Percentiles rank a stretch among this genome's conserved stretches.
Evolutionary conservation across 768 basidiomycete species (phyloP).

Genomic region (Lyophyllum decastes): DNA sequence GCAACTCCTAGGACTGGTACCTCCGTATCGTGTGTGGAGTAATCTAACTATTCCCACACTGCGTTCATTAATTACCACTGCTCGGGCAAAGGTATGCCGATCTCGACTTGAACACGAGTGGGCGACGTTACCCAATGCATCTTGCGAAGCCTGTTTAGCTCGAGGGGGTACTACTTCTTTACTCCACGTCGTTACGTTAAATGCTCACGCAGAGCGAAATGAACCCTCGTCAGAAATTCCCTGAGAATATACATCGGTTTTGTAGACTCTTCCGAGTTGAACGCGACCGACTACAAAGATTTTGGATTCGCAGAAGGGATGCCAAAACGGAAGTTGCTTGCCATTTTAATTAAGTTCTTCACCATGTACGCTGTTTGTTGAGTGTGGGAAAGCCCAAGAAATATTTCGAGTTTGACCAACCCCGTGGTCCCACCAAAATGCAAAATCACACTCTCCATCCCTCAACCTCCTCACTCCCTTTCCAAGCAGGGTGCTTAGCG

Average conservation of each 20-base stretch:
- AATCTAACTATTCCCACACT: background rate
- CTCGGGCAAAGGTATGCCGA: background rate
- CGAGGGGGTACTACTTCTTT: background rate
- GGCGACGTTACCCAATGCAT: background rate
- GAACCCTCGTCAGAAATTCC: background rate
- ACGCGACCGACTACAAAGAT: no score
- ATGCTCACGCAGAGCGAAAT: background rate
- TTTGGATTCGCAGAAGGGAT: no score
- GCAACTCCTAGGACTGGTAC: slow-evolving; percentile 12
- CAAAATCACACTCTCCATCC: background rate
- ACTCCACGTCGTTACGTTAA: background rate
- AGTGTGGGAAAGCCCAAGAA: no score
- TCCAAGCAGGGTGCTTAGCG: background rate
- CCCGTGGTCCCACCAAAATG: background rate
- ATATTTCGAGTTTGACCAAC: no score
- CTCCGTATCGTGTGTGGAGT: background rate
- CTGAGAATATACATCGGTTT: background rate
- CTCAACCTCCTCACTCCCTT: no score
- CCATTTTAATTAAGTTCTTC: no score
- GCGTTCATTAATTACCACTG: background rate
- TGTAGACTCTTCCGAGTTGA: no score
- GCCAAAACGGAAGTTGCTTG: no score
- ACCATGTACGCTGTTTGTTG: no score
- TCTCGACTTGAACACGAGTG: background rate
- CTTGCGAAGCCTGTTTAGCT: background rate